Conservation (phyloP, 805 yeast species). For the Saccharomyces jurei region DNA sequence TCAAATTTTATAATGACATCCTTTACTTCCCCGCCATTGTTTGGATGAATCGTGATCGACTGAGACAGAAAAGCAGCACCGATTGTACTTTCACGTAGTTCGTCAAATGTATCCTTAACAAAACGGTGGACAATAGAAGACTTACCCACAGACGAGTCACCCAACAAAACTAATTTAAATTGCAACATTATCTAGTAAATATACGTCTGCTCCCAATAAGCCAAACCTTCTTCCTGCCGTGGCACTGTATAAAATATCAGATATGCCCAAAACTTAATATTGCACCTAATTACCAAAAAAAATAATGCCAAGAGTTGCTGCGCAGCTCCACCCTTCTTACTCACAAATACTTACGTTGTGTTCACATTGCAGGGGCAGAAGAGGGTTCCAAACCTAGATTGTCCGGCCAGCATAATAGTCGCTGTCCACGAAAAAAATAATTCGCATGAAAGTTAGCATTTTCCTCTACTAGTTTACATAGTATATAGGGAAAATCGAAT, state of each 20-base stretch:
- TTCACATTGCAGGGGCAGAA: not conserved
- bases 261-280: not conserved
- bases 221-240: not conserved
- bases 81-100: conserved; percentile 79
- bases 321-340: not conserved
- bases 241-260: not conserved
- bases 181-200: conserved; percentile 30
- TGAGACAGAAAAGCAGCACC: conserved; percentile 98
- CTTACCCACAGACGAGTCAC: conserved; percentile 81
- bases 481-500: not conserved
- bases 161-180: conserved; percentile 65
- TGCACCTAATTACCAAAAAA: not conserved
- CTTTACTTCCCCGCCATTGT: conserved; percentile 8
- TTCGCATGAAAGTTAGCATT: not conserved
- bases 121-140: conserved; percentile 76
- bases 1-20: conserved; percentile 43
- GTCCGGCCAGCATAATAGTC: not conserved
- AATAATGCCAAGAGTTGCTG: not conserved
- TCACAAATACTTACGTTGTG: not conserved
- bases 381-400: not conserved
- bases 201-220: not conserved
- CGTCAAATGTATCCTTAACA: conserved; percentile 65
- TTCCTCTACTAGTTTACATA: not conserved
- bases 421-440: not conserved
- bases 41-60: conserved; percentile 37